These are phyloP conservation scores for Scedosporium aurantiacum DNA, from an alignment of 2,329 filamentous ascomycete species.

Conservation along the genomic window DNA sequence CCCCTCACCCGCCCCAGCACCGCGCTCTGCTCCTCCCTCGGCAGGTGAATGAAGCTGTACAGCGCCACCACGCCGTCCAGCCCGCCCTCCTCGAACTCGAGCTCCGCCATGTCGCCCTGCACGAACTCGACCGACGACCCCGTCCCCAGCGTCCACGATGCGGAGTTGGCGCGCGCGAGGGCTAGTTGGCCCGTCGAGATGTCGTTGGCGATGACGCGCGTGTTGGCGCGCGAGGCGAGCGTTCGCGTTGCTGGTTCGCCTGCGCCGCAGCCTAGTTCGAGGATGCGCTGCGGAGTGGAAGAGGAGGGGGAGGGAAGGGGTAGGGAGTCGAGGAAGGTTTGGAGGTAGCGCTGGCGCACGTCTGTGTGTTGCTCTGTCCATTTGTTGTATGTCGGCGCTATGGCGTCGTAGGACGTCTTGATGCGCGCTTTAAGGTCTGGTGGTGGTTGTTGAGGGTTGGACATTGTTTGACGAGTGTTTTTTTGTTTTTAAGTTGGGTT, in stretches of 20 bases:
- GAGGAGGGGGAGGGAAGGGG: slow-evolving; percentile 5
- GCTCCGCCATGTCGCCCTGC: slow-evolving; percentile 24
- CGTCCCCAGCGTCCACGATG: slow-evolving; percentile 13
- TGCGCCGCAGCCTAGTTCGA: slow-evolving; percentile 32
- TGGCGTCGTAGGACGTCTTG: slow-evolving; percentile 27
- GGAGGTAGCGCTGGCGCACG: slow-evolving; percentile 22
- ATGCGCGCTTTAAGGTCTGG: slow-evolving; percentile 26
- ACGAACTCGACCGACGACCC: slow-evolving; percentile 14
- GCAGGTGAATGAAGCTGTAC: slow-evolving; percentile 45
- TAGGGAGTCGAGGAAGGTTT: slow-evolving; percentile 19
- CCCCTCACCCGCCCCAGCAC: slow-evolving; percentile 29
- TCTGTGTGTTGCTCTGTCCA: slow-evolving; percentile 24
- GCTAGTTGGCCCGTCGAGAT: slow-evolving; percentile 27
- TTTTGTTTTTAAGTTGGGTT: too few relatives aligned
- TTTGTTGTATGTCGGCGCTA: slow-evolving; percentile 26
- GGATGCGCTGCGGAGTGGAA: slow-evolving; percentile 8
- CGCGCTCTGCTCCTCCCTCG: slow-evolving; percentile 34
- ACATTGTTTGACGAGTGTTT: background rate
- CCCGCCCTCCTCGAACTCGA: slow-evolving; percentile 18
- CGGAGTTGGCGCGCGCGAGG: slow-evolving; percentile 14
- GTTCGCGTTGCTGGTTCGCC: slow-evolving; percentile 24
- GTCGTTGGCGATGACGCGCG: slow-evolving; percentile 26
- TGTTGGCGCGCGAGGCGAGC: slow-evolving; percentile 14
- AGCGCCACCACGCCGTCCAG: slow-evolving; percentile 40
- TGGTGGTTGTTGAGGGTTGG: slow-evolving; percentile 7